Conservation (phyloP, 805 yeast genomes). For the Candida pseudofarinosa region DNA sequence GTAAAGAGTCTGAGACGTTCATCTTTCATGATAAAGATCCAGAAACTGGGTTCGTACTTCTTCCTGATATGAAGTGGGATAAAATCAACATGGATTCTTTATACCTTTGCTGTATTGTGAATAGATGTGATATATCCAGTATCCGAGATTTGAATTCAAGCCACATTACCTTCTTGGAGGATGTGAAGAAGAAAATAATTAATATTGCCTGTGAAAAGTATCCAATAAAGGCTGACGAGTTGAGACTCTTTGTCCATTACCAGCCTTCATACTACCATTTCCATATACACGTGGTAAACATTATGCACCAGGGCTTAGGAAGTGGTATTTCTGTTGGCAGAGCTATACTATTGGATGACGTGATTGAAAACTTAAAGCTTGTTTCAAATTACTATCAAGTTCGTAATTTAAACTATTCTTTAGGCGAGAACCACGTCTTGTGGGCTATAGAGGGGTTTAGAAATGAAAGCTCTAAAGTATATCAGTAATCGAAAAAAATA, state of each 20-base stretch:
- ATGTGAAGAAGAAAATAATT: slow-evolving; percentile 43
- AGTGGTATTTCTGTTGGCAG: slow-evolving; percentile 71
- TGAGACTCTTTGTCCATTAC: slow-evolving; percentile 82
- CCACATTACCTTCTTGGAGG: slow-evolving; percentile 58
- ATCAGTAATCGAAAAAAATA: slow-evolving; percentile 1
- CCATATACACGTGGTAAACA: slow-evolving; percentile 85
- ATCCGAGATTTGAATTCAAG: slow-evolving; percentile 64
- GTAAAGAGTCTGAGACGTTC: slow-evolving; percentile 82
- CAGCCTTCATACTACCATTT: slow-evolving; percentile 96
- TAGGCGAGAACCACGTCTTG: slow-evolving; percentile 76
- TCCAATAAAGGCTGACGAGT: slow-evolving; percentile 48
- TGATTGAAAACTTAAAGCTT: slow-evolving; percentile 64
- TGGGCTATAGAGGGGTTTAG: slow-evolving; percentile 44
- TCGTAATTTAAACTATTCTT: slow-evolving; percentile 56
- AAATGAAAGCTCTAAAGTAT: slow-evolving; percentile 9
- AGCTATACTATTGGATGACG: slow-evolving; percentile 76
- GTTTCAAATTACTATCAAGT: slow-evolving; percentile 56
- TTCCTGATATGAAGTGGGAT: slow-evolving; percentile 99
- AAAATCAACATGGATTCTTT: slow-evolving; percentile 62
- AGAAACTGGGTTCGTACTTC: slow-evolving; percentile 58
- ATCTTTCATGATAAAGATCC: slow-evolving; percentile 58
- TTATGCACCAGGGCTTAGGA: slow-evolving; percentile 64
- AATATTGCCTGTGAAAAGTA: slow-evolving; percentile 36
- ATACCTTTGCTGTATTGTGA: slow-evolving; percentile 74
- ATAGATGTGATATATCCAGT: slow-evolving; percentile 62